Evolutionary conservation across 140 eudicot genomes (phyloP).

Genomic region (Artemisia princeps): DNA sequence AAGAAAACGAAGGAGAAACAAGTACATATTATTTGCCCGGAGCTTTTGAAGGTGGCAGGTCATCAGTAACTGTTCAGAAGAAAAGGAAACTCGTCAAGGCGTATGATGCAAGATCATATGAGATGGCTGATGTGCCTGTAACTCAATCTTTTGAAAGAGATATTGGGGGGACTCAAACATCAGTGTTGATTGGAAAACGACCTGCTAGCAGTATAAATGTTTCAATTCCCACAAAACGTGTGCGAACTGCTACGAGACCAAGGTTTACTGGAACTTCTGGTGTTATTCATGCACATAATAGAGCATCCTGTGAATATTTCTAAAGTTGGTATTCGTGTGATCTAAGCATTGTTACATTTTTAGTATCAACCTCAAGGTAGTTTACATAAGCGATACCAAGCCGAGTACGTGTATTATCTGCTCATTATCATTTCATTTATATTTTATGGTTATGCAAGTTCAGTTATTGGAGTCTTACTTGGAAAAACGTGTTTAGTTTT

Average conservation of each 20-base stretch:
- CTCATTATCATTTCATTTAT: too few relatives aligned
- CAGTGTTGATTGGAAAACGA: conserved; percentile 51
- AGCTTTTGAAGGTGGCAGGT: conserved; percentile 49
- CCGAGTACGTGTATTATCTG: too few relatives aligned
- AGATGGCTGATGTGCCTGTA: conserved; percentile 37
- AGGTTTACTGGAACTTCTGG: conserved; percentile 65
- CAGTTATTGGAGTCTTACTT: too few relatives aligned
- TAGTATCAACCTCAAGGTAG: too few relatives aligned
- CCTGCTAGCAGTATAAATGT: conserved; percentile 53
- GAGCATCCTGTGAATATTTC: too few relatives aligned
- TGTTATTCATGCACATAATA: conserved; percentile 27
- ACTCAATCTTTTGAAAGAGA: conserved; percentile 50
- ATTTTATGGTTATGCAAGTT: too few relatives aligned
- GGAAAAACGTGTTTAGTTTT: too few relatives aligned
- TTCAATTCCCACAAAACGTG: conserved; percentile 81
- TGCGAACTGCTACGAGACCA: conserved; percentile 81
- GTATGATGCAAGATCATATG: conserved; percentile 44
- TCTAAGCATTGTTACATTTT: too few relatives aligned
- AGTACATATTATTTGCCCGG: conserved; percentile 53
- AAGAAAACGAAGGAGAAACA: conserved; percentile 85
- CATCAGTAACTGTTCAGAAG: conserved; percentile 47
- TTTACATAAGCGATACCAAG: too few relatives aligned
- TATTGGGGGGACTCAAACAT: conserved; percentile 49
- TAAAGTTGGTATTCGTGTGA: too few relatives aligned
- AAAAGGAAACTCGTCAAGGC: conserved; percentile 43